Evolutionary conservation across 805 yeast species (phyloP).

Genomic region (Naumovozyma baii): DNA sequence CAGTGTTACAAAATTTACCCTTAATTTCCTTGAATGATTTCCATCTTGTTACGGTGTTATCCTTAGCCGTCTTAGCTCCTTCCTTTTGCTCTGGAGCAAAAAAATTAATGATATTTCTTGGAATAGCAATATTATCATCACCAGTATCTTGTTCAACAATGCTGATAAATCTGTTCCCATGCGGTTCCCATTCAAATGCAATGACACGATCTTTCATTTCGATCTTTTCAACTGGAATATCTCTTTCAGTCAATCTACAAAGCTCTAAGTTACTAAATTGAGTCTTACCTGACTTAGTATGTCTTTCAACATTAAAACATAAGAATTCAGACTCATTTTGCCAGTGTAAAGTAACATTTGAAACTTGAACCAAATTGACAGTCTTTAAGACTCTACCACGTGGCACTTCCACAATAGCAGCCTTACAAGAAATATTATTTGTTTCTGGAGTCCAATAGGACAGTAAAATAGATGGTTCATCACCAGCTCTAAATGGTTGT

Average conservation of each 20-base stretch:
- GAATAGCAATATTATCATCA: constrained; percentile 48
- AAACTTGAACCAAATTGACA: constrained; percentile 87
- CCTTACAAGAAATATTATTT: constrained; percentile 88
- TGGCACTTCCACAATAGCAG: constrained; percentile 80
- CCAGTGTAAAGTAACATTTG: constrained; percentile 88
- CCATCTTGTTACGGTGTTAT: constrained; percentile 39
- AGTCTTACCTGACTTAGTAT: constrained; percentile 90
- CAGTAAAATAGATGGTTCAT: constrained; percentile 54
- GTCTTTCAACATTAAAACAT: constrained; percentile 94
- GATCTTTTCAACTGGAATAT: constrained; percentile 87
- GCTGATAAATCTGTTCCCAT: constrained; percentile 73
- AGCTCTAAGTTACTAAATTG: constrained; percentile 85
- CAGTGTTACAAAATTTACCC: constrained; percentile 58
- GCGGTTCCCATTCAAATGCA: constrained; percentile 94
- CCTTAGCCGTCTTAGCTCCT: constrained; percentile 25
- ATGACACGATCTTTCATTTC: constrained; percentile 85
- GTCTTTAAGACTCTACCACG: constrained; percentile 77
- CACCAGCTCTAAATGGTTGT: constrained; percentile 43
- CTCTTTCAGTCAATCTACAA: constrained; percentile 78
- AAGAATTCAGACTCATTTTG: constrained; percentile 75
- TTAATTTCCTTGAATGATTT: constrained; percentile 47
- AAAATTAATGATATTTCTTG: constrained; percentile 61
- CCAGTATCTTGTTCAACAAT: constrained; percentile 51
- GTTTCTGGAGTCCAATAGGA: constrained; percentile 97
- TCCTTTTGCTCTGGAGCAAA: constrained; percentile 65